A percentile compares a stretch with the other conserved stretches of the same genome.
Conservation (phyloP, 2,329 filamentous ascomycete genomes). For the Penicillium concentricum region DNA sequence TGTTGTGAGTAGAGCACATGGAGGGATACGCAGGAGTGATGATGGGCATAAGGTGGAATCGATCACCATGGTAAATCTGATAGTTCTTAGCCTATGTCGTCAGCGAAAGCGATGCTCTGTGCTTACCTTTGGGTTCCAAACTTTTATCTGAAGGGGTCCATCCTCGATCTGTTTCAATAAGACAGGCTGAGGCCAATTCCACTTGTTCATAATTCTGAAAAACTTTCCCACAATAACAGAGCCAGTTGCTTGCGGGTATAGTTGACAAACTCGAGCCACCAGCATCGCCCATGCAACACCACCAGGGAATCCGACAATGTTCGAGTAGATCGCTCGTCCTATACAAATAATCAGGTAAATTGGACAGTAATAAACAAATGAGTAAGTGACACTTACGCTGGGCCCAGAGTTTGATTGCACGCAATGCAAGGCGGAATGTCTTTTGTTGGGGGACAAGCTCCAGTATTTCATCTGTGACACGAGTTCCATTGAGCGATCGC, state of each 20-base stretch:
- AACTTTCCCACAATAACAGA: constrained; percentile 91
- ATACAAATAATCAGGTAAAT: not conserved
- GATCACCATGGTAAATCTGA: constrained; percentile 74
- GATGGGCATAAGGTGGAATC: constrained; percentile 91
- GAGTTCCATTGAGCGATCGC: constrained; percentile 86
- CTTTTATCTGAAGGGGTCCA: constrained; percentile 73
- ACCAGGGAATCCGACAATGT: constrained; percentile 93
- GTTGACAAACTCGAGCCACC: constrained; percentile 89
- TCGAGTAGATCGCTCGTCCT: constrained; percentile 86
- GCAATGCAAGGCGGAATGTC: constrained; percentile 83
- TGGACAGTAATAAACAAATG: not conserved
- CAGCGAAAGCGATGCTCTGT: not conserved
- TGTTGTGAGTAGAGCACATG: constrained; percentile 96
- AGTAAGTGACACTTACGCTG: constrained; percentile 53
- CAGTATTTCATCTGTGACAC: constrained; percentile 91
- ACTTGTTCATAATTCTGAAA: constrained; percentile 85
- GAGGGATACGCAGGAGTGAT: constrained; percentile 97
- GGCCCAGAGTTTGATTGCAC: constrained; percentile 95
- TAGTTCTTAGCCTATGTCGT: constrained; percentile 4
- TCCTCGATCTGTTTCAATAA: constrained; percentile 84
- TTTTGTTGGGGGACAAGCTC: constrained; percentile 83
- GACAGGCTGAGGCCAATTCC: constrained; percentile 94
- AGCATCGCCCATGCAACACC: constrained; percentile 99
- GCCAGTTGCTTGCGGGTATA: constrained; percentile 89
- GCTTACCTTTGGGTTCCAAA: constrained; percentile 88